phyloP scores from a whole-genome alignment of 768 basidiomycete species.

The Hebeloma cylindrosporum region DNA sequence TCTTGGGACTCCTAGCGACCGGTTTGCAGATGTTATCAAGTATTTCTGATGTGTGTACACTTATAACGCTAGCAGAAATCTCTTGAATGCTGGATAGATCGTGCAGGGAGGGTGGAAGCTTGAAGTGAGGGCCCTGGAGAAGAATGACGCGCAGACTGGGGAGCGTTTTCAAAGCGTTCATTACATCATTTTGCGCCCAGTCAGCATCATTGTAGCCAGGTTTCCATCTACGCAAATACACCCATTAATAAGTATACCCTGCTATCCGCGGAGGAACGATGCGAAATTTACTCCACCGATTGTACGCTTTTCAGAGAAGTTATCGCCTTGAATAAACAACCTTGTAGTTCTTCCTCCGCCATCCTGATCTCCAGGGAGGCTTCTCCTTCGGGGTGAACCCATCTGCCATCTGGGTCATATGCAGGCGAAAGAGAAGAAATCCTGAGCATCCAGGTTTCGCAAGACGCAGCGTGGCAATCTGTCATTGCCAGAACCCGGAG shows the following conservation, averaged over 20 bases:
- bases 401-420: too few relatives aligned
- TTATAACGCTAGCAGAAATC: slow-evolving; percentile 1
- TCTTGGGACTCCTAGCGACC: slow-evolving; percentile 8
- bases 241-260: too few relatives aligned
- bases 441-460: too few relatives aligned
- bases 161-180: slow-evolving; percentile 4
- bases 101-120: slow-evolving; percentile 2
- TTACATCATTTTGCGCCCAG: slow-evolving; percentile 5
- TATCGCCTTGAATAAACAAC: slow-evolving; percentile 1
- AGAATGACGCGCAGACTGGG: slow-evolving; percentile 3
- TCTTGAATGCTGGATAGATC: slow-evolving; percentile 6
- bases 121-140: slow-evolving; percentile 1
- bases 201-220: slow-evolving; percentile 7
- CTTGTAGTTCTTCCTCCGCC: too few relatives aligned
- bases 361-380: too few relatives aligned
- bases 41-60: slow-evolving; percentile 7
- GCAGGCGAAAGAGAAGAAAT: too few relatives aligned
- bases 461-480: too few relatives aligned
- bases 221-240: slow-evolving; percentile 7
- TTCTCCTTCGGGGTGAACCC: slow-evolving; percentile 2
- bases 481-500: too few relatives aligned
- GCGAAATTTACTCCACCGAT: slow-evolving; percentile 1
- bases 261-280: background rate
- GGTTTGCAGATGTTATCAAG: slow-evolving; percentile 9
- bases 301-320: background rate